Conservation (phyloP, 345 rosid species). For the Gossypium stocksii region DNA sequence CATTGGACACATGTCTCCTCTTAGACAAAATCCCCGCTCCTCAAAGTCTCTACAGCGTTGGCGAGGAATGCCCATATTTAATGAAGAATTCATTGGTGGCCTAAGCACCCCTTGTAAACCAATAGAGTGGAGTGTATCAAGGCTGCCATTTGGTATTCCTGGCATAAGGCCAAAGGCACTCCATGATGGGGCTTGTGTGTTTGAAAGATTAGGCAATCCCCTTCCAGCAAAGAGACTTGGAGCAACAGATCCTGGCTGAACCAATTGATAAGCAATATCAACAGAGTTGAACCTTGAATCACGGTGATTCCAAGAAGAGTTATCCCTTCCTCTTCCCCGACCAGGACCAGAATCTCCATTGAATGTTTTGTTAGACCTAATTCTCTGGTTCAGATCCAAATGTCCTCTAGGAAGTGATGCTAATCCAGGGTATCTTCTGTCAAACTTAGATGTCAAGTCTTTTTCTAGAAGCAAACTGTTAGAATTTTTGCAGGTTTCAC, state of each 20-base stretch:
- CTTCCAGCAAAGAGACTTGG: slow-evolving; percentile 62
- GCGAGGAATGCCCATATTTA: slow-evolving; percentile 69
- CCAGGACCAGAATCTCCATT: slow-evolving; percentile 59
- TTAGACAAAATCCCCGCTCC: slow-evolving; percentile 95
- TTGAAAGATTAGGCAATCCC: slow-evolving; percentile 62
- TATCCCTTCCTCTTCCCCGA: slow-evolving; percentile 84
- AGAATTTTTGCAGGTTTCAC: slow-evolving; percentile 40
- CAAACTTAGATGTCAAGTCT: slow-evolving; percentile 44
- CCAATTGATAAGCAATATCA: slow-evolving; percentile 73
- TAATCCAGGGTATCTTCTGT: slow-evolving; percentile 53
- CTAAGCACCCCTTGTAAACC: slow-evolving; percentile 68
- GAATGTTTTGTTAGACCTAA: slow-evolving; percentile 51
- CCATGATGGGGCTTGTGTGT: slow-evolving; percentile 62
- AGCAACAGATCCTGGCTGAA: slow-evolving; percentile 51
- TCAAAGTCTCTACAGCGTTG: slow-evolving; percentile 96
- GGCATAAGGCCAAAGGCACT: slow-evolving; percentile 75
- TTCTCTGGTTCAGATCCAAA: slow-evolving; percentile 57
- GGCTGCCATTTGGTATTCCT: slow-evolving; percentile 65
- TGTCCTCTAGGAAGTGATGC: slow-evolving; percentile 41
- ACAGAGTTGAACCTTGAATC: slow-evolving; percentile 60
- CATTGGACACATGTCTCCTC: slow-evolving; percentile 99
- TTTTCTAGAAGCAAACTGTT: slow-evolving; percentile 38
- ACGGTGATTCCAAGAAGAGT: slow-evolving; percentile 65
- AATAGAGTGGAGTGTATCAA: slow-evolving; percentile 68
- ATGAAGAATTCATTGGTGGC: slow-evolving; percentile 54